phyloP scores from a whole-genome alignment of 2,329 filamentous ascomycete species.

The Aspergillus caelatus region DNA sequence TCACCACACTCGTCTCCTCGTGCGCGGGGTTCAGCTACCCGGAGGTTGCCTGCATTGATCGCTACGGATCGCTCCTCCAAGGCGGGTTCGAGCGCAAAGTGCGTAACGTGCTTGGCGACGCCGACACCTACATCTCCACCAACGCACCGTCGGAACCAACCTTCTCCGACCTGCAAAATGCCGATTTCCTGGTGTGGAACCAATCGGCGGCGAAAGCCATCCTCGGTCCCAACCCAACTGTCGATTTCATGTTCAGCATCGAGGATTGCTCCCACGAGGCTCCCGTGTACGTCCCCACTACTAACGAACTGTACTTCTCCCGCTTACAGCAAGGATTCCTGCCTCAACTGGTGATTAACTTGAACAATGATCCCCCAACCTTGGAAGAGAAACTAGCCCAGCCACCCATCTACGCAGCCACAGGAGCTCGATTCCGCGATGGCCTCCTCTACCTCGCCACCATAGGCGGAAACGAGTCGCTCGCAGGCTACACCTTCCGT shows the following conservation, averaged over 20 bases:
- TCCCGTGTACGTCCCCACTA: neutral
- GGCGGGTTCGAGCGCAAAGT: neutral
- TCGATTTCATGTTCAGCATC: neutral
- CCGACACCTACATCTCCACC: neutral
- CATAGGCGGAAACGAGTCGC: neutral
- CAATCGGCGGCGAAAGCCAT: neutral
- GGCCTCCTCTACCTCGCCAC: neutral
- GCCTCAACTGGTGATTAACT: neutral
- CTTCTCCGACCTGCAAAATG: neutral
- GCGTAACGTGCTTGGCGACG: neutral
- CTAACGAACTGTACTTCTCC: neutral
- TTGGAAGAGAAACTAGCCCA: neutral
- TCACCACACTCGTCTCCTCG: neutral
- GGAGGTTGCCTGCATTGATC: neutral
- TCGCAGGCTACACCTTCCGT: neutral
- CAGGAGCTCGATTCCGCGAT: neutral
- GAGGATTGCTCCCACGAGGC: neutral
- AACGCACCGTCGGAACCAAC: neutral
- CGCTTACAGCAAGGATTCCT: neutral
- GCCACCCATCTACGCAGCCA: neutral
- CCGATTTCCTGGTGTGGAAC: neutral
- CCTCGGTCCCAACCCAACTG: neutral
- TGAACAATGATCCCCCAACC: neutral
- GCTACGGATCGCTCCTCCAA: neutral
- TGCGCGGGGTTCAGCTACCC: neutral